Base-by-base conservation (phyloP, 2,329 filamentous ascomycete genomes). In the Lachnellula subtilissima region DNA sequence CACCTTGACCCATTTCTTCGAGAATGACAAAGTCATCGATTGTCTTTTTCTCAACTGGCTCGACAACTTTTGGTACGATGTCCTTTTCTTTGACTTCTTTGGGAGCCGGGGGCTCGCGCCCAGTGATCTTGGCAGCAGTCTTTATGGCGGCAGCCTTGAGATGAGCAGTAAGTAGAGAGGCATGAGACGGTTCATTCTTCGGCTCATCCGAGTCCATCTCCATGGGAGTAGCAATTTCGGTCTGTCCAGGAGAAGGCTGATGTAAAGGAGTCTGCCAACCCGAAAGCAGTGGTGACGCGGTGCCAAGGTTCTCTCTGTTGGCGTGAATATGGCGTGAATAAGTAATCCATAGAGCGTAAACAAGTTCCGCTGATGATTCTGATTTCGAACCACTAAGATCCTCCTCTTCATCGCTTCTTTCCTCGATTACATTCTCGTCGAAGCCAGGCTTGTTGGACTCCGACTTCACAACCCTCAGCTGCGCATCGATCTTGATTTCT, bases 1-100 rank as follows among this genome's bases (percentile, higher is more conserved):
- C 94, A 42, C 94, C 94, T 74, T 97, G 91, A 4, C 94, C 94
- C 93, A 99, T 97, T 58, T 99, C 94, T 73, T 99, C 94, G 12
- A 99, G 77, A 58, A 99, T 93, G 43, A 86, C 80, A 71, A 96
- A 99, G 70, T 97, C 91, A 52, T 87, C 80, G 61, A 99, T 97
- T 0, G 83, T 86, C 73, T 94, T 94, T 75, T 95, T 97, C 63
- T 77, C 69, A 25, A 70, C 59, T n/a, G 64, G 61, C 45, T 69
- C 69, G 64, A 76, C 58, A 61, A 75, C 64, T 1, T 65, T 67
- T 4, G 74, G 57, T 14, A 56, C 40, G 4, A 55, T 37, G 6
- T 54, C 55, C 11, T 71, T 58, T 54, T 70, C 69, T 40, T 73
- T 73, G 28, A 70, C 64, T 40, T 58, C 48, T 22, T 67, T 57